Conservation (phyloP, 2,329 filamentous ascomycete genomes). For the Endoconidiophora polonica region DNA sequence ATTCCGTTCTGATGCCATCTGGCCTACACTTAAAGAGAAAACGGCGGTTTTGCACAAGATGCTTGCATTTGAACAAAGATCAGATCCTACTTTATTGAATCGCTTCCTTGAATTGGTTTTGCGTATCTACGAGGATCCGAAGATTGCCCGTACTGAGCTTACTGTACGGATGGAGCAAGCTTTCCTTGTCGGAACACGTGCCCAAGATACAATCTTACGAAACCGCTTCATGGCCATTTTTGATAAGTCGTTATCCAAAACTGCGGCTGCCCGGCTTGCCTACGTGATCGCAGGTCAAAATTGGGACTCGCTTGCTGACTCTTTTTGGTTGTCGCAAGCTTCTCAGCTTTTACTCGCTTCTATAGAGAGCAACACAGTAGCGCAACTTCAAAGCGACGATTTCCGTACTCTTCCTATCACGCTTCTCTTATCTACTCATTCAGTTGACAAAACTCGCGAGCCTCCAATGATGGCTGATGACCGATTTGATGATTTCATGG, state of each 20-base stretch:
- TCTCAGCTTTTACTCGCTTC: constrained; percentile 84
- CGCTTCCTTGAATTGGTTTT: constrained; percentile 95
- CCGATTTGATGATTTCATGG: constrained; percentile 63
- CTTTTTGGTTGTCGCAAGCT: constrained; percentile 93
- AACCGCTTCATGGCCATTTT: constrained; percentile 95
- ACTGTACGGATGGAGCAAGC: constrained; percentile 96
- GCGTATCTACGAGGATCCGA: constrained; percentile 93
- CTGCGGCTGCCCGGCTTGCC: constrained; percentile 70
- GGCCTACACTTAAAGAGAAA: constrained; percentile 96
- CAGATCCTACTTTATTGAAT: constrained; percentile 69
- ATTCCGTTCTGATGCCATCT: constrained; percentile 85
- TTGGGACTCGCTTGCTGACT: constrained; percentile 88
- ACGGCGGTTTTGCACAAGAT: constrained; percentile 98
- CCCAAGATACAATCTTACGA: constrained; percentile 88
- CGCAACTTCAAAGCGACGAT: constrained; percentile 56
- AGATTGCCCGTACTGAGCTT: constrained; percentile 84
- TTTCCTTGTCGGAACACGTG: constrained; percentile 87
- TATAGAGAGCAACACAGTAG: constrained; percentile 45
- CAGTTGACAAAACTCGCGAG: constrained; percentile 38
- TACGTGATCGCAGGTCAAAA: constrained; percentile 88
- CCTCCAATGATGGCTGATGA: constrained; percentile 62
- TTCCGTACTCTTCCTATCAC: constrained; percentile 64
- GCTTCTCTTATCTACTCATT: constrained; percentile 56
- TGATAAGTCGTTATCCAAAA: constrained; percentile 83
- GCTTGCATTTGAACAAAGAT: constrained; percentile 79